Base-by-base conservation (phyloP, 345 rosid genomes). In the Eucalyptus cloeziana region DNA sequence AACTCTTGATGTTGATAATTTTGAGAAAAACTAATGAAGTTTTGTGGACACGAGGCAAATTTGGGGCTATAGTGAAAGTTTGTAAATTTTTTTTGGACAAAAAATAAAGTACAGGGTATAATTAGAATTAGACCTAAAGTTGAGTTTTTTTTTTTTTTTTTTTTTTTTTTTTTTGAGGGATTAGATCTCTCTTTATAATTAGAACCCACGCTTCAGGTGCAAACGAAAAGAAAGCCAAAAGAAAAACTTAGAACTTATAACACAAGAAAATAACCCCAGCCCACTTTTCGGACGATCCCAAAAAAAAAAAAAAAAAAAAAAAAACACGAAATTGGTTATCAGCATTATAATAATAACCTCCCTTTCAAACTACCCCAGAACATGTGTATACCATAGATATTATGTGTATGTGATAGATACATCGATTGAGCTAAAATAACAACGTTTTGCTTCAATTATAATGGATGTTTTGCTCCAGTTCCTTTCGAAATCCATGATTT, bases 281-380 rank as follows among this genome's bases (percentile, higher is more conserved):
- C 7, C 15, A 60, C 67, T 25, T 25, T 60, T 27, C 7, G 4
- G 0, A 25, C 30, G 0, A 60, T 60, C 67, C 14, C 0, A 25
- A 60, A 25, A 25, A 25, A 25, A 56, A n/a, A n/a, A 21, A 51
- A 51, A 17, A 52, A 58, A 10, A 24, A 54, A 22, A 52, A 52
- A 21, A 54, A 58, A 11, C n/a, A 11, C 2, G 7, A 52, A 25
- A 60, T 60, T 60, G 15, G n/a, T 60, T 60, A 11, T 60, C 67
- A 5, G 67, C 67, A 27, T 11, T 25, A 11, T 25, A 60, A 60
- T 25, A 60, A 27, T 27, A 60, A 60, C 16, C n/a, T 25, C 31
- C 13, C 14, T 60, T 60, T 60, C n/a, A 27, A 60, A 60, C 67
- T 25, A 27, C 8, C 27, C 31, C 3, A 11, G 0, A 27, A 27